Percentiles rank a stretch among this genome's conserved stretches.
phyloP scores from a whole-genome alignment of 495 filamentous ascomycete species.

The Hypoxylon lienhwacheense region DNA sequence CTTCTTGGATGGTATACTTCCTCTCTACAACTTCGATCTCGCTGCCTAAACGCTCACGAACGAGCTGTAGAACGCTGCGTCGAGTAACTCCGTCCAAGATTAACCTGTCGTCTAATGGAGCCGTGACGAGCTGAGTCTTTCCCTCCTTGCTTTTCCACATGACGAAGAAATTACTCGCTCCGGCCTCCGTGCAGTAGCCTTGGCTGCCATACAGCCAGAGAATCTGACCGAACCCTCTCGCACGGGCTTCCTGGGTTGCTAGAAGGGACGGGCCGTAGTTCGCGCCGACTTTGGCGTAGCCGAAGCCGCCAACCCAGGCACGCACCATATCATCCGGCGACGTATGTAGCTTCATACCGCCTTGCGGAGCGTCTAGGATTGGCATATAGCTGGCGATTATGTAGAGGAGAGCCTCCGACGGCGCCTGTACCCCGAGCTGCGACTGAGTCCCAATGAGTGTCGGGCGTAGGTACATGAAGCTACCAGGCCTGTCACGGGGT shows the following conservation, averaged over 20 bases:
- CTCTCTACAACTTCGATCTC: conserved; percentile 76
- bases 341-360: conserved; percentile 76
- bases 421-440: conserved; percentile 78
- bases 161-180: conserved; percentile 91
- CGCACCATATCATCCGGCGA: conserved; percentile 75
- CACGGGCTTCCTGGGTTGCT: conserved; percentile 71
- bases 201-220: conserved; percentile 85
- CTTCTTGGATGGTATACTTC: conserved; percentile 76
- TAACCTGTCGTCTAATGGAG: conserved; percentile 75
- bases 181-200: conserved; percentile 81
- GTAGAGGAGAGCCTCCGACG: conserved; percentile 81
- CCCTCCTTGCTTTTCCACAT: conserved; percentile 72
- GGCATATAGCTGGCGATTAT: conserved; percentile 79
- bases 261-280: conserved; percentile 86
- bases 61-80: conserved; percentile 72
- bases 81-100: conserved; percentile 87
- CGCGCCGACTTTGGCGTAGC: conserved; percentile 85
- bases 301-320: conserved; percentile 92
- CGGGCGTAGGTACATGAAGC: conserved; percentile 77
- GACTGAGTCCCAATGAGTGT: conserved; percentile 81
- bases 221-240: conserved; percentile 77
- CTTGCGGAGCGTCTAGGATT: conserved; percentile 52
- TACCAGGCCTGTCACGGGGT: conserved; percentile 63
- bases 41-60: conserved; percentile 60
- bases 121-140: conserved; percentile 75